These are phyloP conservation scores for Sphagnum fallax DNA, from an alignment of 228 moss, liverwort and hornwort genomes.

Conservation along the genomic window DNA sequence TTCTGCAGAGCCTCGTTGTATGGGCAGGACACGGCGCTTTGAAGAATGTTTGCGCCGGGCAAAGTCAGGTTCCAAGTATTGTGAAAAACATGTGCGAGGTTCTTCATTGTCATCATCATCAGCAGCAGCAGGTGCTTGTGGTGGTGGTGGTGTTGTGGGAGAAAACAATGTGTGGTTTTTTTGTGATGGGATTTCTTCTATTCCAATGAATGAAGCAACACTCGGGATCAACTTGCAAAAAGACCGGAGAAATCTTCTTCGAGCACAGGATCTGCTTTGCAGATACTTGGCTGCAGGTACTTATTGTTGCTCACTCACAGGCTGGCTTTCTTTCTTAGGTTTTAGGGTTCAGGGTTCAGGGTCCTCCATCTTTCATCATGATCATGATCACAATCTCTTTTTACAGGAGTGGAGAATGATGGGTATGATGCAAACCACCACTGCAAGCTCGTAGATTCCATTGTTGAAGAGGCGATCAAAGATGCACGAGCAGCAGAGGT, in stretches of 20 bases:
- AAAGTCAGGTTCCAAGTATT: slow-evolving; percentile 45
- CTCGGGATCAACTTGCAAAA: slow-evolving; percentile 26
- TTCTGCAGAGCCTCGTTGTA: slow-evolving; percentile 14
- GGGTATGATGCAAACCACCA: slow-evolving; percentile 21
- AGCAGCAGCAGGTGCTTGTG: slow-evolving; percentile 19
- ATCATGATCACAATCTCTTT: not conserved
- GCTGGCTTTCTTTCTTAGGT: too few species aligned
- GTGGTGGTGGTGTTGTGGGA: slow-evolving; percentile 17
- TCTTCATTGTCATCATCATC: not conserved
- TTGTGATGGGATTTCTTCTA: slow-evolving; percentile 15
- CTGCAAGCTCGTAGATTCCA: slow-evolving; percentile 36
- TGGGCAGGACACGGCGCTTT: slow-evolving; percentile 52
- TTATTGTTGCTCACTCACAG: too few species aligned
- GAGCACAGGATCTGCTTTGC: slow-evolving; percentile 58
- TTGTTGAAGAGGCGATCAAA: slow-evolving; percentile 45
- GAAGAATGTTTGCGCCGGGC: slow-evolving; percentile 63
- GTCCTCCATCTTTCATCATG: too few species aligned
- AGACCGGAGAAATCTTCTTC: slow-evolving; percentile 39
- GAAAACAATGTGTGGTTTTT: not conserved
- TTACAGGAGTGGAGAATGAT: slow-evolving; percentile 16
- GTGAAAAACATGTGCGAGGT: slow-evolving; percentile 40
- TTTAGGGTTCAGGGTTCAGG: too few species aligned
- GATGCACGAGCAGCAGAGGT: slow-evolving; percentile 56
- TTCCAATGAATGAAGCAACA: slow-evolving; percentile 17
- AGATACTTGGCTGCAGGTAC: slow-evolving; percentile 53